Base-by-base conservation (phyloP, 805 yeast species). In the Candida mattraensis region DNA sequence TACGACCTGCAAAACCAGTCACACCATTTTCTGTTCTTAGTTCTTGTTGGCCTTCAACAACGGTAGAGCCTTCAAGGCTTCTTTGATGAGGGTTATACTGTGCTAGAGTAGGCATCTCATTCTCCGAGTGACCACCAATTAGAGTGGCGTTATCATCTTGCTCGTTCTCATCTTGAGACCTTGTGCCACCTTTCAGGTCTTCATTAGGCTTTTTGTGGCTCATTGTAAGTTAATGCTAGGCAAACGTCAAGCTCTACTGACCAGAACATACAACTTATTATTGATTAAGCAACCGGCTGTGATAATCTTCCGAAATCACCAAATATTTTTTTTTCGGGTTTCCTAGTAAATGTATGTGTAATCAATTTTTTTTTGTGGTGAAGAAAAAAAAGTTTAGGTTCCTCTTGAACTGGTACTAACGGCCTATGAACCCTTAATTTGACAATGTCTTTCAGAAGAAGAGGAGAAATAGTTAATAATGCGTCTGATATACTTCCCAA, bases 381-480 rank as follows among this genome's bases (percentile, higher is more conserved):
- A 8, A 20, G 23, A 11, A 11, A 20, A 11, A 11, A 24, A 24
- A 24, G 7, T 9, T 24, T 24, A 9, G 13, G 13, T 7, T 12
- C 9, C 7, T 8, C 27, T 8, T 8, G 11, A 20, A 11, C 11
- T 20, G 23, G 23, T 20, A 20, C 23, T 20, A n/a, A n/a, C n/a
- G n/a, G n/a, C n/a, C n/a, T n/a, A n/a, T n/a, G n/a, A n/a, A n/a
- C n/a, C n/a, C n/a, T n/a, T n/a, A n/a, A n/a, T 20, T 11, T 8
- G 23, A 11, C 16, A 8, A 77, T 78, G 83, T 76, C 83, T 0
- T 78, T 78, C 46, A 69, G 81, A 49, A 76, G 69, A 47, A 66
- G 83, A 60, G 71, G 78, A 17, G 83, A 78, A 26, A 68, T 72
- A 5, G 58, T 72, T 13, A 37, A 37, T 17, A 39, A 33, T n/a